Conservation (phyloP, 108 stramenopile species). For the Epipyxis sp. region DNA sequence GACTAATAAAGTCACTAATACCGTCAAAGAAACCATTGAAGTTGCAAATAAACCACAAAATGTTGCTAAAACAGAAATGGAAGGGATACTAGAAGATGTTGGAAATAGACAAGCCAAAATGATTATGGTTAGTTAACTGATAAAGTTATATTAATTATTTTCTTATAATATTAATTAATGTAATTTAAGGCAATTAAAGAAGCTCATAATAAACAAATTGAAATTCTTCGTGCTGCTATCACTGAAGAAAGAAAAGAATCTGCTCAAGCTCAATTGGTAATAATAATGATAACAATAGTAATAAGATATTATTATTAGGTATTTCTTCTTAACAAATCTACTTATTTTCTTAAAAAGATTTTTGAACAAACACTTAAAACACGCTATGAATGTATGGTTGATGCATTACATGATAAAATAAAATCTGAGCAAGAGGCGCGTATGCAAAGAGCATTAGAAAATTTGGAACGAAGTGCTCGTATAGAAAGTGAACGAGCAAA, state of each 20-base stretch:
- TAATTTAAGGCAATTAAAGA: slow-evolving; percentile 22
- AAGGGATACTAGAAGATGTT: slow-evolving; percentile 1
- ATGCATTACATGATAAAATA: slow-evolving; percentile 18
- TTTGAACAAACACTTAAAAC: slow-evolving; percentile 29
- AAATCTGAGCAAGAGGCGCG: slow-evolving; percentile 17
- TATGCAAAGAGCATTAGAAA: background rate
- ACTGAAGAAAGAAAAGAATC: slow-evolving; percentile 18
- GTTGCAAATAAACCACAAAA: no score
- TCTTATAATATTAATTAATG: background rate
- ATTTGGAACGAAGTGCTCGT: background rate
- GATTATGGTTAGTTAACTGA: slow-evolving; percentile 1
- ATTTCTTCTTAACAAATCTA: background rate
- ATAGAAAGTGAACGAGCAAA: slow-evolving; percentile 10
- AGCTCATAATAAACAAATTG: slow-evolving; percentile 22
- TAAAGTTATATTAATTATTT: background rate
- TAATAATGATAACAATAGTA: no score
- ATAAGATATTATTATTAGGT: background rate
- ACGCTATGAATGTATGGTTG: background rate
- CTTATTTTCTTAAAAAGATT: background rate
- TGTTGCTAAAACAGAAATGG: no score
- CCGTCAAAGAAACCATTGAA: no score
- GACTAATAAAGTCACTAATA: no score
- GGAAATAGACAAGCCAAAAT: background rate
- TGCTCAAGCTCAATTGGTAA: slow-evolving; percentile 16
- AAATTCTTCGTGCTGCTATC: slow-evolving; percentile 14